These are phyloP conservation scores for Scheffersomyces titani DNA, from an alignment of 1,139 yeast genomes.

Conservation along the genomic window DNA sequence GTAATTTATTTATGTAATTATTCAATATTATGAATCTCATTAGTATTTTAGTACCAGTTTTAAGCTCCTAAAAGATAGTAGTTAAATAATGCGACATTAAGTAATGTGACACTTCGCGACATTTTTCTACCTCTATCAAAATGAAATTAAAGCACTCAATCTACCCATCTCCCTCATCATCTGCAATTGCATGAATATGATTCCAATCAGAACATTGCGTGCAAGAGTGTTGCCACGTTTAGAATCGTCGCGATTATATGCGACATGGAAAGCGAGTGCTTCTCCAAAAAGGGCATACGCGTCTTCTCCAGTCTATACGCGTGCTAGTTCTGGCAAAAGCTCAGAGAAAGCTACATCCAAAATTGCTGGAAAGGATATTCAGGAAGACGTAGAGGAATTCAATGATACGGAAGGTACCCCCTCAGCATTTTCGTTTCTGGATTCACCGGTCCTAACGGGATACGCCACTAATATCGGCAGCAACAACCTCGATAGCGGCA, in stretches of 20 bases:
- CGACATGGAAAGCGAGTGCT: neutral
- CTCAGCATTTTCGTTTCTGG: neutral
- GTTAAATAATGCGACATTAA: neutral
- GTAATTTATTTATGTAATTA: neutral
- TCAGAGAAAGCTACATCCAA: slow-evolving; percentile 4
- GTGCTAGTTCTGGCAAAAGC: slow-evolving; percentile 4
- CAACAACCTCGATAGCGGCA: slow-evolving; percentile 2
- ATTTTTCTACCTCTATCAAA: neutral
- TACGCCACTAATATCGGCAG: slow-evolving; percentile 4
- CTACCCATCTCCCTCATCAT: neutral
- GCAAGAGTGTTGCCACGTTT: neutral
- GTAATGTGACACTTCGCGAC: neutral
- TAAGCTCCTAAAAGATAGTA: too few relatives aligned
- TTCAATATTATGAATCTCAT: too few relatives aligned
- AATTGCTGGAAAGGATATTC: neutral
- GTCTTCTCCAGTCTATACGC: slow-evolving; percentile 9
- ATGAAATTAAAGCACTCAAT: neutral
- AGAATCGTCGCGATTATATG: neutral
- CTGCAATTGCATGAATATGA: neutral
- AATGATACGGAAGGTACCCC: neutral
- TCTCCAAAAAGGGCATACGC: slow-evolving; percentile 6
- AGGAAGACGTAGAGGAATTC: neutral
- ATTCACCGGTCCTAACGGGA: slow-evolving; percentile 6
- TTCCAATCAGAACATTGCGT: neutral
- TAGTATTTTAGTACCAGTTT: too few relatives aligned